Base-by-base conservation (phyloP, 805 yeast genomes). In the Candida ovalis region DNA sequence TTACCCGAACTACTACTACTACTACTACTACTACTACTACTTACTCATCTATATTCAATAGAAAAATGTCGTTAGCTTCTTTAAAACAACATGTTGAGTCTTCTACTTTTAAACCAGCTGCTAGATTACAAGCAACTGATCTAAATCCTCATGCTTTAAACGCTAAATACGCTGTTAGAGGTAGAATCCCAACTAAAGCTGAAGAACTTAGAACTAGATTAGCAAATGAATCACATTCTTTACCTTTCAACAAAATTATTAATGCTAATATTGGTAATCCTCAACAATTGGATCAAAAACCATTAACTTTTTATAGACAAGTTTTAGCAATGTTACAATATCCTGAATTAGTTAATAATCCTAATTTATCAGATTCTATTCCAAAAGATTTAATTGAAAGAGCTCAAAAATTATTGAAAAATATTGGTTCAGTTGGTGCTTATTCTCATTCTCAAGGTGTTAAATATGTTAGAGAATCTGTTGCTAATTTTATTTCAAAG, bases 221-320 rank as follows among this genome's bases (percentile, higher is more conserved):
- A 36, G 63, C 66, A 10, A 64, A 70, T 38, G 73, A 78, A 36
- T 83, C 86, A 23, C 74, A 72, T 18, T 80, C 86, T 4, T 71
- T 89, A 54, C 96, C 96, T 0, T 94, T 90, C 63, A 69, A 77
- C 39, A 72, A 78, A 51, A 87, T 94, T 59, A 86, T 95, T 63
- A 84, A 81, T 60, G 94, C 97, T 54, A 94, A 94, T 65, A 94
- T 94, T 53, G 99, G 99, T 27, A 94, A 94, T 65, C 99, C 99
- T 2, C 99, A 94, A 69, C 98, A 92, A 66, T 75, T 94, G 63
- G 92, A 89, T 57, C 99, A 94, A 68, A 78, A 83, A 60, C 99
- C 99, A 1, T 74, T 94, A 58, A 88, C 96, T n/a, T 94, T 94
- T 73, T 91, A 89, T 69, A 79, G 99, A 59, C 96, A 91, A 64